Evolutionary conservation across 805 yeast species (phyloP).

Genomic region (Candida ortonii): DNA sequence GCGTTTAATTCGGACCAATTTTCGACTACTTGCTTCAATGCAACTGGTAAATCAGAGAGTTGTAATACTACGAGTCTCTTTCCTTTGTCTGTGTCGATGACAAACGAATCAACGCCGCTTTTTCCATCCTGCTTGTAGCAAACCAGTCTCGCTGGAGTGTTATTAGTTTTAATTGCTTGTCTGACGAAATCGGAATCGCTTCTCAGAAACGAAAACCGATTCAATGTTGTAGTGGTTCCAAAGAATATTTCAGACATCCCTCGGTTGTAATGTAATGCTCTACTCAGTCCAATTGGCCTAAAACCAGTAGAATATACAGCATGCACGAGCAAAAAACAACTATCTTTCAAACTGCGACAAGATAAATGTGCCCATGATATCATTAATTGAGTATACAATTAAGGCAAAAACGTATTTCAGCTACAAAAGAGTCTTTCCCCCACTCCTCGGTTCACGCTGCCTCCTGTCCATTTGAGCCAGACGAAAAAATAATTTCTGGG

Average conservation of each 20-base stretch:
- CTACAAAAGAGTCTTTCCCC: too few species aligned
- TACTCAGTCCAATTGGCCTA: slow-evolving; percentile 8
- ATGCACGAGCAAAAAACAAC: background rate
- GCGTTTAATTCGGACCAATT: slow-evolving; percentile 26
- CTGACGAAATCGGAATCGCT: slow-evolving; percentile 50
- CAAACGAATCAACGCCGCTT: slow-evolving; percentile 20
- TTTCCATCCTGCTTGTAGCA: slow-evolving; percentile 36
- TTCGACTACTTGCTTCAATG: slow-evolving; percentile 12
- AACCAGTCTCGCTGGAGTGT: slow-evolving; percentile 44
- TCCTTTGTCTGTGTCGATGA: slow-evolving; percentile 6
- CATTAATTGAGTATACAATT: too few species aligned
- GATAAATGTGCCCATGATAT: too few species aligned
- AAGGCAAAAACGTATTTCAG: too few species aligned
- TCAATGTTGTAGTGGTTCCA: slow-evolving; percentile 42
- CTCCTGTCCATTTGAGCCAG: too few species aligned
- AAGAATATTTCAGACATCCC: slow-evolving; percentile 26
- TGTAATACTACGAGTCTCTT: slow-evolving; percentile 15
- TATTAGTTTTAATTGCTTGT: slow-evolving; percentile 6
- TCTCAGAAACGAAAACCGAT: slow-evolving; percentile 63
- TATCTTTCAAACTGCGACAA: too few species aligned
- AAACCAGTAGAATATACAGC: slow-evolving; percentile 2
- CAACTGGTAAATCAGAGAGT: slow-evolving; percentile 11
- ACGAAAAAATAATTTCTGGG: too few species aligned
- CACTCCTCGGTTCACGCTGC: too few species aligned
- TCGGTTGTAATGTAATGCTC: slow-evolving; percentile 4